Evolutionary conservation across 2,329 filamentous ascomycete genomes (phyloP), one percentile per base, ranked within the genome.

Genomic region (Hypoxylon sp.): DNA sequence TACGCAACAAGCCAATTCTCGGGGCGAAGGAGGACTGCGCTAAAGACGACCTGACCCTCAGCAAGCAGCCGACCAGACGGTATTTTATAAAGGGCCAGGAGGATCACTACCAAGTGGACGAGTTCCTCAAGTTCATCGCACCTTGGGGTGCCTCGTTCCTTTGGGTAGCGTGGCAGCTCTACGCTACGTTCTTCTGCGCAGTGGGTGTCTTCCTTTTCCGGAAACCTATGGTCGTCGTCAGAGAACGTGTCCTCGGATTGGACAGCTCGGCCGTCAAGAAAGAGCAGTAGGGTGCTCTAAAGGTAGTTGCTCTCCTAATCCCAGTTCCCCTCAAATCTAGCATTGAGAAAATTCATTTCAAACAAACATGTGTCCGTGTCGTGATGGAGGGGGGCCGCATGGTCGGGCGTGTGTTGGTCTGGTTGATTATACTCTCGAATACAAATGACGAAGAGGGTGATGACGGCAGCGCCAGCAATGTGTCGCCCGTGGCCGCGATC

Each of bases 21-120:
- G 17, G 46, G 4, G 28, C 30, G 5, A 49, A 6, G 3, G 30
- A 50, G 2, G 23, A 17, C 46, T 74, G 67, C 34, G 74, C 80
- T 11, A 75, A 79, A 25, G 78, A 72, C 25, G 71, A 75, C 36
- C 58, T 63, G 52, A 17, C 68, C 14, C 36, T 55, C 64, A 50
- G 30, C n/a, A 7, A 36, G 2, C 43, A 62, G 17, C 28, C 60
- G 11, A 41, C 50, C 5, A 79, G 74, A 21, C 85, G 84, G 63
- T 96, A 94, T 80, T 92, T 90, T 76, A 94, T 97, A 69, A 79
- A 83, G 5, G 86, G 84, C 17, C 94, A 97, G 77, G 90, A 97
- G 71, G 93, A 97, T 76, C 80, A 94, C 6, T 97, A 97, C 75
- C 92, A 95, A 74, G 84, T 89, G 0, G 90, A 89, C 52, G 91